Evolutionary conservation across 257 asterid genomes (phyloP), one percentile per base, ranked within the genome.

Genomic region (Orobanche coerulescens): DNA sequence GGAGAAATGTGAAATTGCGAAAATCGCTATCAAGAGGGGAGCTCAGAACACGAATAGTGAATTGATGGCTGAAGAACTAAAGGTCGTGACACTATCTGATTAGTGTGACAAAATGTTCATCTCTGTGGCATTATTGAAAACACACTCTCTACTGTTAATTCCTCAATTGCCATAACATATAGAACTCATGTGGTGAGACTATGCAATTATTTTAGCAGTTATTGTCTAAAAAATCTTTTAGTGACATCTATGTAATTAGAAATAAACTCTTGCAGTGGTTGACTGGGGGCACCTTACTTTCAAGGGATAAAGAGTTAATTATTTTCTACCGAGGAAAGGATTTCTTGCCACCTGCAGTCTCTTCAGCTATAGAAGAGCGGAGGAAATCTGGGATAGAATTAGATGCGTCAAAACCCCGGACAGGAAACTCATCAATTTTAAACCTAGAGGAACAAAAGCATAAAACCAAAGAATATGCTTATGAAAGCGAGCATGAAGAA

Each of bases 1-100:
- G 99, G 99, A 93, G 86, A 93, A 93, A 76, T 84, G 94, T 79
- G 99, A 93, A 83, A 93, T 93, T 60, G 96, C 94, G 13, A 93
- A 93, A 83, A 76, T 93, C 67, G 97, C 95, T 31, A 44, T 93
- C 62, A 93, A 93, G 78, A 79, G 97, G 77, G 99, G 97, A 80
- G 95, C 66, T 57, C 97, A 93, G 78, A 93, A 93, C 79, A 89
- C 95, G 46, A 89, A 81, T 69, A 86, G 92, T 68, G 82, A 77
- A 68, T 30, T 93, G 78, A 93, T 93, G 89, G 97, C 96, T n/a
- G 96, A 93, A 73, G 97, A 93, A 82, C 82, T 93, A 59, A 86
- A 93, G 97, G 97, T 93, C 67, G 84, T 78, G 51, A 58, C 16
- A 4, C 44, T 39, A 14, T 74, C 57, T 65, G 22, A 63, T 61